Base-by-base conservation (phyloP, 805 yeast genomes). In the Ogataea haglerorum region DNA sequence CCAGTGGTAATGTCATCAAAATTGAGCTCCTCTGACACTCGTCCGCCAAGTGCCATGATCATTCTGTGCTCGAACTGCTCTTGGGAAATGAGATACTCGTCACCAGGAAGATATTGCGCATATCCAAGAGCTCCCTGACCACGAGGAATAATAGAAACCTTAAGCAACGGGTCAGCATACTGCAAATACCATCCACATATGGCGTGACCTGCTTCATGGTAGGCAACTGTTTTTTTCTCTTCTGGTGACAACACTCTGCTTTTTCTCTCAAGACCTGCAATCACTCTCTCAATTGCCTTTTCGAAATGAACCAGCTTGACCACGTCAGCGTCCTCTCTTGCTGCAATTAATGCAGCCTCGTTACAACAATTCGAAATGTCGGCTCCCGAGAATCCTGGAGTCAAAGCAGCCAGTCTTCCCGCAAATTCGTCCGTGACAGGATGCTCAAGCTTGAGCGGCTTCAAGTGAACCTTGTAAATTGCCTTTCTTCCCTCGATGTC, bases 131-230 rank as follows among this genome's bases (percentile, higher is more conserved):
- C 96, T 49, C 95, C 96, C 65, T 85, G 93, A 12, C 98, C 98
- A 56, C 98, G 77, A 29, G 99, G 99, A 46, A 93, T 87, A 54
- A 95, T 93, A 12, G 97, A 87, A 14, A 93, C 99, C 69, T 93
- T 93, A 45, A 93, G 72, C 42, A 95, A 69, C 6, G 99, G 99
- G 60, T 91, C 96, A 2, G 98, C 96, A 63, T 76, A 75, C 62
- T 85, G 78, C 56, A 93, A 73, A 58, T 71, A 89, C 99, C 99
- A 93, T 10, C 99, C 99, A 64, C 98, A 90, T 46, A 93, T 78
- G 9, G 99, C 99, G 65, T 95, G 99, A 4, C 99, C 99, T 3
- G 99, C 99, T 64, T 93, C 99, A 61, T 95, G 99, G 57, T 85
- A 93, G 1, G 99, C 99, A 42, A 95, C 96, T 19, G 88, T 80